A percentile compares a stretch with the other conserved stretches of the same genome.
phyloP scores from a whole-genome alignment of 352 stramenopile genomes.

The Pythium rhizo-oryzae region DNA sequence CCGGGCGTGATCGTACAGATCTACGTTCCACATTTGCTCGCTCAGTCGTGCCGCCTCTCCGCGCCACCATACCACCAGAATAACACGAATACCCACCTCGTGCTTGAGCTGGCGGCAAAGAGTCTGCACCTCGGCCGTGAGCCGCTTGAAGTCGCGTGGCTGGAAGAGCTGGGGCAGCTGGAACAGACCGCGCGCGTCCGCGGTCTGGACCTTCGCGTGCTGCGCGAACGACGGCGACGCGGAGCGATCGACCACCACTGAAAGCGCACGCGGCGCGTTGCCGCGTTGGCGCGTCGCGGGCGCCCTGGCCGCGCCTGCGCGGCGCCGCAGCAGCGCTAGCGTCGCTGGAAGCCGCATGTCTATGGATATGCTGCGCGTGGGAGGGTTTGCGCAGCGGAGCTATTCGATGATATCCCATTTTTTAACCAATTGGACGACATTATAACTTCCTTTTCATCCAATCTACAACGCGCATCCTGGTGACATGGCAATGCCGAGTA shows the following conservation, averaged over 20 bases:
- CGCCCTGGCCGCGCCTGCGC: not conserved
- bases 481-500: not conserved
- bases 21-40: constrained; percentile 22
- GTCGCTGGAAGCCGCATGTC: constrained; percentile 15
- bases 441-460: constrained; percentile 6
- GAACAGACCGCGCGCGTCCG: constrained; percentile 52
- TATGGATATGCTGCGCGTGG: not conserved
- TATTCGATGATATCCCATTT: not conserved
- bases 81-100: constrained; percentile 34
- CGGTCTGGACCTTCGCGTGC: constrained; percentile 1
- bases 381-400: not conserved
- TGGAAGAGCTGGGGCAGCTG: constrained; percentile 63
- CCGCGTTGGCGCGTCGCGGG: too few species aligned
- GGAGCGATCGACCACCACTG: constrained; percentile 4
- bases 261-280: not conserved
- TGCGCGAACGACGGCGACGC: not conserved
- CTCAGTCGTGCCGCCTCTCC: too few species aligned
- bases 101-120: constrained; percentile 62
- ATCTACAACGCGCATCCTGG: too few species aligned
- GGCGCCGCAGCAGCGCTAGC: not conserved
- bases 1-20: constrained; percentile 56
- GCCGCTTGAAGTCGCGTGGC: constrained; percentile 59
- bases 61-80: too few species aligned
- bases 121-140: constrained; percentile 60
- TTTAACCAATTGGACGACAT: constrained; percentile 19